phyloP scores from a whole-genome alignment of 129 eudicot genomes.

The Heracleum sosnowskyi region DNA sequence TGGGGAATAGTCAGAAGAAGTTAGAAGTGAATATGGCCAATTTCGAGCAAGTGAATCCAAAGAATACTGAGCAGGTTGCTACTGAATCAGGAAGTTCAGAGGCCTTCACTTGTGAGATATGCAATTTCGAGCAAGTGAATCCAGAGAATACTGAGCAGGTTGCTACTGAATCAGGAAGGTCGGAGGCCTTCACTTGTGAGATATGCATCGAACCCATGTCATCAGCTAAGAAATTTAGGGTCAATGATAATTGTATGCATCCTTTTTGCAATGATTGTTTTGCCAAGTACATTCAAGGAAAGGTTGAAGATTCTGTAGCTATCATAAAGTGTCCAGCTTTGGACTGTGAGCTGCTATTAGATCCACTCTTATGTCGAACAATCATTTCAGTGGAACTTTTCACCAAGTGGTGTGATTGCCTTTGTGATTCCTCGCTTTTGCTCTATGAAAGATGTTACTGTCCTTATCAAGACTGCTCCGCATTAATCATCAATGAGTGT shows the following conservation, averaged over 20 bases:
- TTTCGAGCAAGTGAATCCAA: neutral
- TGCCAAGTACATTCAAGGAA: constrained; percentile 5
- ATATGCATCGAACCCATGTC: constrained; percentile 9
- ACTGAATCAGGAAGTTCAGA: neutral
- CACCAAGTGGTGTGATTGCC: neutral
- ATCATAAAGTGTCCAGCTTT: constrained; percentile 7
- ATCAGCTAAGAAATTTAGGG: neutral
- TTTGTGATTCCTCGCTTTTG: neutral
- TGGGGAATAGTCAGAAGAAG: neutral
- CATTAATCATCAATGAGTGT: constrained; percentile 4
- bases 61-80: neutral
- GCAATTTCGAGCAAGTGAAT: too few species aligned
- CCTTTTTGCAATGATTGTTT: constrained; percentile 9
- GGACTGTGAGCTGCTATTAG: neutral
- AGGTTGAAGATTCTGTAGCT: neutral
- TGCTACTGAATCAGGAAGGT: neutral
- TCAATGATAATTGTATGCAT: neutral
- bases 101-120: constrained; percentile 2
- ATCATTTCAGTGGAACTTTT: neutral
- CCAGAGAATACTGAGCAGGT: neutral
- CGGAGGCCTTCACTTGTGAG: neutral
- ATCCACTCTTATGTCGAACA: neutral
- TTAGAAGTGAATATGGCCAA: neutral
- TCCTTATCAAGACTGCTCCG: neutral
- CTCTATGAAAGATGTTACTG: neutral